Percentiles rank a stretch among this genome's conserved stretches.
Evolutionary conservation across 2,329 filamentous ascomycete genomes (phyloP).

Genomic region (Aureobasidium vineae): DNA sequence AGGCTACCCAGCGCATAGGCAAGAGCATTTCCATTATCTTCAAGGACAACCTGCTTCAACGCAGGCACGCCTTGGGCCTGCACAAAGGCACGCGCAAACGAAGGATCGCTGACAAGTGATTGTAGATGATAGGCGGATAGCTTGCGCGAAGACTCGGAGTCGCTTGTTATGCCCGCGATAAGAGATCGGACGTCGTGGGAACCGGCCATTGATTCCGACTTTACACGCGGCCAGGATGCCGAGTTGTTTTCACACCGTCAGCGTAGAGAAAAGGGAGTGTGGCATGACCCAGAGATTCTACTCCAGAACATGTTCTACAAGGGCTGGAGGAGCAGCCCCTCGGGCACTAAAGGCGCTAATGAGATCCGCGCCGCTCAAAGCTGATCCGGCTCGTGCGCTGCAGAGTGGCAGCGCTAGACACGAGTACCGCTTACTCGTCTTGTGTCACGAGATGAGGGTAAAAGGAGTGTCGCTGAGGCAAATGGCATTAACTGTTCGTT

Average conservation of each 20-base stretch:
- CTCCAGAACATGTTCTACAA: slow-evolving; percentile 6
- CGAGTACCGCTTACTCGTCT: neutral
- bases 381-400: neutral
- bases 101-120: slow-evolving; percentile 88
- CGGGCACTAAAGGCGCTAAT: slow-evolving; percentile 9
- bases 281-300: neutral
- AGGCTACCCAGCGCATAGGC: slow-evolving; percentile 93
- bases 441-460: slow-evolving; percentile 16
- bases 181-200: slow-evolving; percentile 37
- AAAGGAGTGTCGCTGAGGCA: neutral
- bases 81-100: slow-evolving; percentile 96
- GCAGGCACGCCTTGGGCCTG: slow-evolving; percentile 79
- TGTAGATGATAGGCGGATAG: slow-evolving; percentile 99
- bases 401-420: neutral
- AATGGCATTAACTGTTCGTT: neutral
- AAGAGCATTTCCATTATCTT: slow-evolving; percentile 85
- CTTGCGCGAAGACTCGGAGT: slow-evolving; percentile 88
- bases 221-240: slow-evolving; percentile 10
- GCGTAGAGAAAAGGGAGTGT: slow-evolving; percentile 5
- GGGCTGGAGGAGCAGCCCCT: slow-evolving; percentile 19
- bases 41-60: slow-evolving; percentile 78
- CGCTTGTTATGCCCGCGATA: slow-evolving; percentile 58
- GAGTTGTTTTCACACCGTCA: neutral
- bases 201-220: slow-evolving; percentile 35
- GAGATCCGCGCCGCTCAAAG: neutral